Base-by-base conservation (phyloP, 164 flowering plant genomes). In the Berberis thunbergii region DNA sequence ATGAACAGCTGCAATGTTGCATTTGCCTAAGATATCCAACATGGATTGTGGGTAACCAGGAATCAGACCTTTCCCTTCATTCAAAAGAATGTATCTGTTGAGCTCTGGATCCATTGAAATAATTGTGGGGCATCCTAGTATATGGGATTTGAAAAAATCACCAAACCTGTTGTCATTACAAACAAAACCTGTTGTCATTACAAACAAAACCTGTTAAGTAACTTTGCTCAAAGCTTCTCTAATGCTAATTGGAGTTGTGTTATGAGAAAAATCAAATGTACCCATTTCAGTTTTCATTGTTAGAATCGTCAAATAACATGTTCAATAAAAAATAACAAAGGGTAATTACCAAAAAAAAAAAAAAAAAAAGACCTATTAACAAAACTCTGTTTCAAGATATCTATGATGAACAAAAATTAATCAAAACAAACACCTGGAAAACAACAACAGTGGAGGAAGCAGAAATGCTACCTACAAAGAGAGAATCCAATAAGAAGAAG, bases 41-140 rank as follows among this genome's bases (percentile, higher is more conserved):
- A 89, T 88, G 64, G 97, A 91, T 54, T 87, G 85, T 12, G 99
- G 99, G 76, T 94, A 94, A 4, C 99, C 99, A 58, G 99, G 95
- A 64, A 94, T 81, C 43, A 94, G 77, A 2, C 99, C 99, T 76
- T 89, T 88, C 43, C 81, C 72, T 75, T 94, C 99, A 72, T 87
- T 94, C 87, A 86, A 64, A 3, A 94, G 82, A 4, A 94, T 89
- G 76, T 79, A 86, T 73, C 85, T 77, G 78, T 94, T 94, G n/a
- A 91, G 67, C 70, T 89, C 99, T 70, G 97, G 91, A 76, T 94
- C 97, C 99, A 91, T 87, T 50, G 96, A 94, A 7, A 91, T 83
- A 46, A 91, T 64, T 42, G 96, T 85, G 11, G 99, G 99, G 50
- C 88, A 91, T 0, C 99, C 99, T 66, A 91, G 66, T 54, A 94